These are phyloP conservation scores for Dalbergia cochinchinensis DNA, from an alignment of 306 rosid species.

Conservation along the genomic window DNA sequence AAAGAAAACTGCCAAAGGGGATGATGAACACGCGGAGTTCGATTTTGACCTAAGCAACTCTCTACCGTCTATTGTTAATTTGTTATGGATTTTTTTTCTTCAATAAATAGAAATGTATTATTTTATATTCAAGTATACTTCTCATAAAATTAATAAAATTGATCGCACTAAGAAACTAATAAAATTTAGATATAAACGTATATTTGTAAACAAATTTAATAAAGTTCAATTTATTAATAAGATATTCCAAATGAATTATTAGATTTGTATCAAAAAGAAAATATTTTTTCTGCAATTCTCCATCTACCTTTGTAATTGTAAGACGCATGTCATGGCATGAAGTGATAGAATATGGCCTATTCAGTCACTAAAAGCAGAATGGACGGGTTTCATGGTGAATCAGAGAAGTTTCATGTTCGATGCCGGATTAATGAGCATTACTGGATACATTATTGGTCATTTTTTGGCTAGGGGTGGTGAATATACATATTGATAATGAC, in stretches of 20 bases:
- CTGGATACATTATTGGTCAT: neutral
- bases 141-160: too few species aligned
- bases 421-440: neutral
- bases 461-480: neutral
- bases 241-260: too few species aligned
- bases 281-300: too few species aligned
- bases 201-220: too few species aligned
- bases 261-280: too few species aligned
- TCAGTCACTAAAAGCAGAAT: neutral
- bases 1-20: neutral
- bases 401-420: neutral
- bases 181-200: too few species aligned
- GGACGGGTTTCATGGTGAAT: neutral
- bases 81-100: too few species aligned
- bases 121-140: too few species aligned
- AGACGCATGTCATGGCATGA: neutral
- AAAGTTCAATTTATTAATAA: too few species aligned
- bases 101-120: too few species aligned
- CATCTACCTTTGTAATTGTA: neutral
- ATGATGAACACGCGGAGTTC: neutral
- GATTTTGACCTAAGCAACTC: neutral
- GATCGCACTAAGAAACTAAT: too few species aligned
- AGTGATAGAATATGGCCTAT: neutral
- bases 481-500: neutral
- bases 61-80: too few species aligned